phyloP scores from a whole-genome alignment of 2,329 filamentous ascomycete genomes.

The Scopulariopsis brevicaulis region DNA sequence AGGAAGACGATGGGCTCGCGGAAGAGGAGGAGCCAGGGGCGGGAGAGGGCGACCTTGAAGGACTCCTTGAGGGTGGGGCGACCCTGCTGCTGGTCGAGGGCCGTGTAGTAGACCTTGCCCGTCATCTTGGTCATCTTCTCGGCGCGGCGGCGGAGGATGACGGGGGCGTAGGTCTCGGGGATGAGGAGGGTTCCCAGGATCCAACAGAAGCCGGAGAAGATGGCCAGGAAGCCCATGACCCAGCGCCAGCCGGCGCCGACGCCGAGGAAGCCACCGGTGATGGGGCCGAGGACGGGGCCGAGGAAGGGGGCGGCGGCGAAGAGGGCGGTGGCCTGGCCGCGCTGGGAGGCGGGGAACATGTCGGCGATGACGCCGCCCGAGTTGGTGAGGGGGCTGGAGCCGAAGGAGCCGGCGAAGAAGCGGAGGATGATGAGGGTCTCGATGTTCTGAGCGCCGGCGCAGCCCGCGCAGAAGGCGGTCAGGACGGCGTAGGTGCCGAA shows the following conservation, averaged over 20 bases:
- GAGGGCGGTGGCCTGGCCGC: slow-evolving; percentile 45
- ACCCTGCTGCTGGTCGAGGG: slow-evolving; percentile 26
- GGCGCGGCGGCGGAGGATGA: slow-evolving; percentile 42
- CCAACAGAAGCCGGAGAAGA: slow-evolving; percentile 49
- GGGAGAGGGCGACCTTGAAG: slow-evolving; percentile 43
- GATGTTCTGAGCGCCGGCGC: slow-evolving; percentile 43
- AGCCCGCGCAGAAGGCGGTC: slow-evolving; percentile 46
- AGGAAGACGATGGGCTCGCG: slow-evolving; percentile 55
- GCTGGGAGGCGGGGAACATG: slow-evolving; percentile 41
- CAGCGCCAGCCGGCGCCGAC: slow-evolving; percentile 51
- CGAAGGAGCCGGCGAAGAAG: slow-evolving; percentile 56
- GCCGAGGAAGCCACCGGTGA: slow-evolving; percentile 51
- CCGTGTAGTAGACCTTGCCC: slow-evolving; percentile 43
- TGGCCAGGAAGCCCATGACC: slow-evolving; percentile 50
- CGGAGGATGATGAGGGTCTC: slow-evolving; percentile 51
- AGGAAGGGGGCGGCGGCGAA: slow-evolving; percentile 55
- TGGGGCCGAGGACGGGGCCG: slow-evolving; percentile 46
- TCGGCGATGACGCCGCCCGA: slow-evolving; percentile 53
- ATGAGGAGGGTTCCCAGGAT: slow-evolving; percentile 35
- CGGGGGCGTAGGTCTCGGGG: slow-evolving; percentile 51
- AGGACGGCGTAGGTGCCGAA: not conserved
- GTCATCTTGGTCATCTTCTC: slow-evolving; percentile 35
- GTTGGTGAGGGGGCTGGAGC: slow-evolving; percentile 51
- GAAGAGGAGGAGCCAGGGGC: slow-evolving; percentile 56
- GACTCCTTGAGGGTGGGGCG: slow-evolving; percentile 29